phyloP scores from a whole-genome alignment of 805 yeast species.

The Priceomyces haplophilus region DNA sequence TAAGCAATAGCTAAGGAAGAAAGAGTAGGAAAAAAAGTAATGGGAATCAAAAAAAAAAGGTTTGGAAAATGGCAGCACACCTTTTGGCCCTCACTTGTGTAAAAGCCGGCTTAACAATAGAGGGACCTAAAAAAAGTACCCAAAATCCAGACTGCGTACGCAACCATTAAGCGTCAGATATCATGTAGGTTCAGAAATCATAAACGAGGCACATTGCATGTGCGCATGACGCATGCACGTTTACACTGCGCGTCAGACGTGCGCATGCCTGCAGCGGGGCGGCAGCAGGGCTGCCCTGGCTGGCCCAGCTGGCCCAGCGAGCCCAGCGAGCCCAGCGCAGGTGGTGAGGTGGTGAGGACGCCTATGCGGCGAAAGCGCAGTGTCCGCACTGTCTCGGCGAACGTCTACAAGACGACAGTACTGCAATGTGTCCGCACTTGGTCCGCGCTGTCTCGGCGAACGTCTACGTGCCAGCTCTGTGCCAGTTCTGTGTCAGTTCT shows the following conservation, averaged over 20 bases:
- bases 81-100: not conserved
- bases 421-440: too few species aligned
- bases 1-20: too few species aligned
- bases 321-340: too few species aligned
- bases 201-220: not conserved
- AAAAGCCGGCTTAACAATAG: conserved; percentile 2
- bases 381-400: too few species aligned
- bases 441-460: too few species aligned
- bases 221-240: not conserved
- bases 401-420: too few species aligned
- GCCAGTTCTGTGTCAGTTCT: too few species aligned
- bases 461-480: too few species aligned
- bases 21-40: not conserved
- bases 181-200: conserved; percentile 2
- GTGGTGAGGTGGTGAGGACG: too few species aligned
- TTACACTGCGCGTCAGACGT: not conserved
- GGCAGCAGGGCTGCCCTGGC: too few species aligned
- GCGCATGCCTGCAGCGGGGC: not conserved
- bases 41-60: not conserved
- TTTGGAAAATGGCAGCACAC: not conserved
- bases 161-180: not conserved
- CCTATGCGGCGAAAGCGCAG: too few species aligned
- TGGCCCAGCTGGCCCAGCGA: not conserved
- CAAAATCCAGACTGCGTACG: conserved; percentile 1
- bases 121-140: not conserved